Evolutionary conservation across 345 rosid species (phyloP), one percentile per base, ranked within the genome.

Genomic region (Chamaenerion angustifolium): DNA sequence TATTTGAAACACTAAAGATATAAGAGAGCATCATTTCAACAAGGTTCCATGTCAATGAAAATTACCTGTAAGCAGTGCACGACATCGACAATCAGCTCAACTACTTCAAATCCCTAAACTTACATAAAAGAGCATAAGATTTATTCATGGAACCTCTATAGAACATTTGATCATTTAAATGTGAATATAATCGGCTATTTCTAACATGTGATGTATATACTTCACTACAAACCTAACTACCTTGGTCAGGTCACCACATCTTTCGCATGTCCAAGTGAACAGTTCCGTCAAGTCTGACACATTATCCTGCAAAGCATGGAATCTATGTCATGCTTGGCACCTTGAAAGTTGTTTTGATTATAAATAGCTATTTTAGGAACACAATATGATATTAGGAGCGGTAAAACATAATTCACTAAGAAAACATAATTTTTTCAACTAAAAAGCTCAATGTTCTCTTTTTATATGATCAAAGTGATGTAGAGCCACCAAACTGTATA

Each of bases 1-100:
- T n/a, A n/a, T n/a, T n/a, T n/a, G n/a, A n/a, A n/a, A n/a, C n/a
- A 31, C 3, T 31, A 3, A 3, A 31, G 37, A 7, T 31, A 31
- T 31, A 31, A 31, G 37, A 1, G 37, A 31, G 37, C 37, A 21
- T 55, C 42, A 50, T 50, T 27, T 35, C 8, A 16, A 35, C 12
- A 35, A 35, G 54, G 37, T 31, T 31, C 10, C 37, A 31, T 3
- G 37, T 31, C 37, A 31, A 42, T 41, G 46, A 54, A 12, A 52
- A 13, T 25, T 51, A 86, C 96, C 96, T 86, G 96, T 68, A 90
- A 70, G 69, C 98, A 90, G 65, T 78, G 81, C 66, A 83, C 71
- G 16, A 90, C 58, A 46, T 90, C 96, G 70, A 86, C 84, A 35
- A 86, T 62, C 56, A 89, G 69, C 73, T 85, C 88, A 57, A 85